phyloP scores from a whole-genome alignment of 1,139 yeast species.

The Debaryomyces coudertii region DNA sequence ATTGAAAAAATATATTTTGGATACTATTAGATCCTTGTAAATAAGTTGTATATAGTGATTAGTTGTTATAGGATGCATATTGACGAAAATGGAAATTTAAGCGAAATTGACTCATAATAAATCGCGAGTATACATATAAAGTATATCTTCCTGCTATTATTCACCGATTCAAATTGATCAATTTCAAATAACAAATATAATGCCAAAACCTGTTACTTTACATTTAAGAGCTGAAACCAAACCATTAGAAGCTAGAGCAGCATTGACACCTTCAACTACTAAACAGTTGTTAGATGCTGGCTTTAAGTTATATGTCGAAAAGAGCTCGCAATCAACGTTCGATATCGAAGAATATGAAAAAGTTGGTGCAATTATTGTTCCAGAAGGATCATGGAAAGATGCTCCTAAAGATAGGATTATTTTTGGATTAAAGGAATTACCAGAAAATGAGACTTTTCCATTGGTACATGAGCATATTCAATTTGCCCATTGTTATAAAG shows the following conservation, averaged over 20 bases:
- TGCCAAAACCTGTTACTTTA: conserved; percentile 49
- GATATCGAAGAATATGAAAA: conserved; percentile 70
- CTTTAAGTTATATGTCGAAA: conserved; percentile 84
- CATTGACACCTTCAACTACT: conserved; percentile 89
- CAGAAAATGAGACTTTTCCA: conserved; percentile 89
- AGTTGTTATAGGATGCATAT: not conserved
- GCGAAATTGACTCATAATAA: conserved; percentile 11
- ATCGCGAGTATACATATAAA: not conserved
- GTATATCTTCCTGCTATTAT: not conserved
- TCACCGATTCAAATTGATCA: not conserved
- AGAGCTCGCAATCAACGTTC: conserved; percentile 82
- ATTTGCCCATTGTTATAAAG: conserved; percentile 97
- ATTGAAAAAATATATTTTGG: conserved; percentile 10
- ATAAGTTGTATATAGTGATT: not conserved
- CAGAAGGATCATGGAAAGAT: conserved; percentile 86
- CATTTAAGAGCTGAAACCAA: conserved; percentile 95
- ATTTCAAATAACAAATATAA: conserved; percentile 5
- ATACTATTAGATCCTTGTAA: conserved; percentile 11
- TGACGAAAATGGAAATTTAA: conserved; percentile 10
- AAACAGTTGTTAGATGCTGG: conserved; percentile 86
- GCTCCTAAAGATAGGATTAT: conserved; percentile 92
- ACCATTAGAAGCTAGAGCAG: conserved; percentile 97
- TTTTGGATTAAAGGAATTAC: conserved; percentile 92
- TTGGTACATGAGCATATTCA: conserved; percentile 94
- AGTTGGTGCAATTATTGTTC: conserved; percentile 87